Percentiles rank a stretch among this genome's conserved stretches.
phyloP scores from a whole-genome alignment of 305 asterid genomes.

The Fraxinus sp. region DNA sequence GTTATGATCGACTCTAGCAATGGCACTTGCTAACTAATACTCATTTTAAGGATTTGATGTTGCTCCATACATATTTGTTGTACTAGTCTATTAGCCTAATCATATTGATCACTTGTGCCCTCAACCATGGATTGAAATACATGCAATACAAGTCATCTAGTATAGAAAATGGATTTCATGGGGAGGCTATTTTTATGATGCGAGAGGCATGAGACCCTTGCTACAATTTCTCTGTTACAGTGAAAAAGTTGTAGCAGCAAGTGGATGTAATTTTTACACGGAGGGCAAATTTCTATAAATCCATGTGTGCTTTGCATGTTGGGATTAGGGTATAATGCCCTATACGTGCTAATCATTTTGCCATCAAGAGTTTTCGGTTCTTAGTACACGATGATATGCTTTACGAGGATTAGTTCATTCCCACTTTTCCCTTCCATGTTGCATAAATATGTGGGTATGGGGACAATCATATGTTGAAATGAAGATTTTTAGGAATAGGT shows the following conservation, averaged over 20 bases:
- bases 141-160: background rate
- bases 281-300: background rate
- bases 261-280: background rate
- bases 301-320: background rate
- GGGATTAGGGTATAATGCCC: background rate
- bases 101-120: background rate
- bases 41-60: background rate
- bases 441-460: constrained; percentile 54
- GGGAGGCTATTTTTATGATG: background rate
- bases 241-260: background rate
- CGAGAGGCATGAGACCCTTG: background rate
- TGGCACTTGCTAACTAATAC: background rate
- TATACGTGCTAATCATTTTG: background rate
- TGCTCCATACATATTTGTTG: background rate
- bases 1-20: background rate
- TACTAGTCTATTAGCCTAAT: background rate
- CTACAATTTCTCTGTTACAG: background rate
- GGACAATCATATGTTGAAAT: constrained; percentile 59
- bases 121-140: background rate
- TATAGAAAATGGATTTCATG: background rate
- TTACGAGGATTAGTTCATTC: background rate
- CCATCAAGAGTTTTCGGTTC: background rate
- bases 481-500: constrained; percentile 55
- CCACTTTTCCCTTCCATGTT: background rate
- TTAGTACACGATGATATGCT: background rate